These are phyloP conservation scores for Mrakia blollopis DNA, from an alignment of 768 basidiomycete genomes.

Conservation along the genomic window DNA sequence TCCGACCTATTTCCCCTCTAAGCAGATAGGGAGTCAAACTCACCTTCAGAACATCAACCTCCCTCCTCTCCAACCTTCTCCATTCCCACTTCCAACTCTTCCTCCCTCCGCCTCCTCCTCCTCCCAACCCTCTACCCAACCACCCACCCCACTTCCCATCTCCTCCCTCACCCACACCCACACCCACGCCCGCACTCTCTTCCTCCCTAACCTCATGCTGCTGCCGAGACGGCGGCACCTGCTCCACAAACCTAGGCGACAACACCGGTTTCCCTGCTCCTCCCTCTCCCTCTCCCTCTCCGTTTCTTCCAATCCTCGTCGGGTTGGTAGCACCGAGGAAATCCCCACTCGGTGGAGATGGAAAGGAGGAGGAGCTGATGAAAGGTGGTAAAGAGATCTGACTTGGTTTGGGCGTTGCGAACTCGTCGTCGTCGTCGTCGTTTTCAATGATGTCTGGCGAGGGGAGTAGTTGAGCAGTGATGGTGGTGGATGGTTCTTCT, in stretches of 20 bases:
- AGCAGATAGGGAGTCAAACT: background rate
- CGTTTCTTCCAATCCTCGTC: background rate
- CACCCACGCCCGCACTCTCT: too few species aligned
- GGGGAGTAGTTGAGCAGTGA: background rate
- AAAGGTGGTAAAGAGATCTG: too few species aligned
- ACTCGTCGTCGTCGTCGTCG: background rate
- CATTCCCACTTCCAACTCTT: background rate
- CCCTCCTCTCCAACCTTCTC: background rate
- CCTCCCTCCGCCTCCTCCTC: background rate
- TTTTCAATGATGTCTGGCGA: too few species aligned
- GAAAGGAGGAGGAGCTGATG: too few species aligned
- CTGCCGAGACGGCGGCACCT: too few species aligned
- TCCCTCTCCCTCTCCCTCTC: too few species aligned
- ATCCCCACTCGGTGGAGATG: too few species aligned
- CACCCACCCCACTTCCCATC: background rate
- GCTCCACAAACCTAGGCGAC: too few species aligned
- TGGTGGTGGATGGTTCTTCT: background rate
- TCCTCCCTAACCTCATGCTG: too few species aligned
- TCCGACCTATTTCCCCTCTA: too few species aligned
- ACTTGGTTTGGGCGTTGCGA: background rate
- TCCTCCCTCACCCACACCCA: background rate
- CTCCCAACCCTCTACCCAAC: background rate
- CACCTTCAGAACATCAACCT: background rate
- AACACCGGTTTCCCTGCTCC: too few species aligned
- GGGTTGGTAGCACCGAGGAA: background rate